Conservation (phyloP, 1,284 basidiomycete species). For the Ustilago xerochloae region DNA sequence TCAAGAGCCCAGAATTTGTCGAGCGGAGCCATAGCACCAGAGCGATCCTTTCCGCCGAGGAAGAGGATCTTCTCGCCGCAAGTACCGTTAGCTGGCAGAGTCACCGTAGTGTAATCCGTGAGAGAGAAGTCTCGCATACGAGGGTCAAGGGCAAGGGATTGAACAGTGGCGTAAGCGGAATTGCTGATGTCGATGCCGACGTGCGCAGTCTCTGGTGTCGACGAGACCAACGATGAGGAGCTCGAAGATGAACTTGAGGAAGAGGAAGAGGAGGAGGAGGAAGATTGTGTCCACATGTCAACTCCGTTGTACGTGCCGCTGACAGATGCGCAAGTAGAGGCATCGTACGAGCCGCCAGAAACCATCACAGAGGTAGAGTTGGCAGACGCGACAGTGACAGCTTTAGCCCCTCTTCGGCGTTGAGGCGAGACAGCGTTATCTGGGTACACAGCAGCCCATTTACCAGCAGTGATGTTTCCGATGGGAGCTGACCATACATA, state of each 20-base stretch:
- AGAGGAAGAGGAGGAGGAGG: background rate
- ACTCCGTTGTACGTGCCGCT: constrained; percentile 32
- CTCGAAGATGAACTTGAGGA: background rate
- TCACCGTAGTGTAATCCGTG: constrained; percentile 59
- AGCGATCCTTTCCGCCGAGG: constrained; percentile 65
- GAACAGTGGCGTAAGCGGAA: constrained; percentile 8
- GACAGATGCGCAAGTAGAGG: constrained; percentile 13
- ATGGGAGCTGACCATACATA: constrained; percentile 42
- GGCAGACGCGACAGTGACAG: constrained; percentile 14
- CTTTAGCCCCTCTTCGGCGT: constrained; percentile 28
- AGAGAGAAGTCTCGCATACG: constrained; percentile 51
- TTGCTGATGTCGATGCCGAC: constrained; percentile 19
- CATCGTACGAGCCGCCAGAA: constrained; percentile 28
- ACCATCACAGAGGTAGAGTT: constrained; percentile 28
- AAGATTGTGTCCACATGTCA: constrained; percentile 31
- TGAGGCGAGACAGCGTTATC: constrained; percentile 10
- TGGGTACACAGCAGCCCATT: constrained; percentile 25
- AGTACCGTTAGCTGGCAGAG: constrained; percentile 26
- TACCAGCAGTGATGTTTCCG: constrained; percentile 23
- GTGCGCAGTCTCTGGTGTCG: constrained; percentile 5
- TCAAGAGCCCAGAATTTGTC: constrained; percentile 60
- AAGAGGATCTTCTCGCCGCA: constrained; percentile 47
- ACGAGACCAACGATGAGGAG: background rate
- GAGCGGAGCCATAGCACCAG: constrained; percentile 50
- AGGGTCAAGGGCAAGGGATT: constrained; percentile 33